These are phyloP conservation scores for Aspergillus haitiensis DNA, from an alignment of 495 filamentous ascomycete genomes.

Conservation along the genomic window DNA sequence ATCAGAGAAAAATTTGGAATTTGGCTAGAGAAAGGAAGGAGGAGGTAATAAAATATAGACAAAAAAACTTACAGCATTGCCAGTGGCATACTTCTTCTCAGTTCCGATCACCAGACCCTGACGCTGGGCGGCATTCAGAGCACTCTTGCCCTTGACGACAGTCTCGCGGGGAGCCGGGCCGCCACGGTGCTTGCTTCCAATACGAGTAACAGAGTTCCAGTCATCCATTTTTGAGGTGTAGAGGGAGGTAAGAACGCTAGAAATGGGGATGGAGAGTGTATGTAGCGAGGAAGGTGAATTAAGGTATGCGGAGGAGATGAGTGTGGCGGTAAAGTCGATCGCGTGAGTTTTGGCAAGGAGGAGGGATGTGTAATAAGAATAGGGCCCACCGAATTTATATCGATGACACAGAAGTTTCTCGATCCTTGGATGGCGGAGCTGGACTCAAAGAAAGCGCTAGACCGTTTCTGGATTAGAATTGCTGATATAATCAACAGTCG, in stretches of 20 bases:
- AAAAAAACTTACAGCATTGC: constrained; percentile 69
- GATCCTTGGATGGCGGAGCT: constrained; percentile 36
- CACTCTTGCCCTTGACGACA: constrained; percentile 80
- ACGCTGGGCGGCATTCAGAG: constrained; percentile 87
- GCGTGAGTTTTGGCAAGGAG: constrained; percentile 32
- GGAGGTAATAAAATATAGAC: background rate
- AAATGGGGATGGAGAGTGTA: constrained; percentile 2
- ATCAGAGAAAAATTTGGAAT: background rate
- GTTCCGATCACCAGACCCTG: constrained; percentile 73
- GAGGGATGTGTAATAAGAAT: constrained; percentile 27
- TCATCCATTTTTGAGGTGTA: constrained; percentile 52
- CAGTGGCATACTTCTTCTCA: constrained; percentile 86
- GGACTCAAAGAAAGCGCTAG: constrained; percentile 34
- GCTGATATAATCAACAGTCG: constrained; percentile 27
- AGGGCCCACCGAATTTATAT: constrained; percentile 40
- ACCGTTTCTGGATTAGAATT: constrained; percentile 23
- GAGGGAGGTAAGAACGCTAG: background rate
- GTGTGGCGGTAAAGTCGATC: constrained; percentile 24
- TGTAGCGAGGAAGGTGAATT: constrained; percentile 14
- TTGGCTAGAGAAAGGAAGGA: background rate
- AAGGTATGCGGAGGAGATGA: constrained; percentile 1
- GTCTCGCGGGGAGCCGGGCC: constrained; percentile 71
- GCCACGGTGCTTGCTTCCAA: constrained; percentile 74
- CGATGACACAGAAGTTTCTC: constrained; percentile 49
- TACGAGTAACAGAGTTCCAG: constrained; percentile 91